Conservation (phyloP, 805 yeast species). For the Candida gorgasii region DNA sequence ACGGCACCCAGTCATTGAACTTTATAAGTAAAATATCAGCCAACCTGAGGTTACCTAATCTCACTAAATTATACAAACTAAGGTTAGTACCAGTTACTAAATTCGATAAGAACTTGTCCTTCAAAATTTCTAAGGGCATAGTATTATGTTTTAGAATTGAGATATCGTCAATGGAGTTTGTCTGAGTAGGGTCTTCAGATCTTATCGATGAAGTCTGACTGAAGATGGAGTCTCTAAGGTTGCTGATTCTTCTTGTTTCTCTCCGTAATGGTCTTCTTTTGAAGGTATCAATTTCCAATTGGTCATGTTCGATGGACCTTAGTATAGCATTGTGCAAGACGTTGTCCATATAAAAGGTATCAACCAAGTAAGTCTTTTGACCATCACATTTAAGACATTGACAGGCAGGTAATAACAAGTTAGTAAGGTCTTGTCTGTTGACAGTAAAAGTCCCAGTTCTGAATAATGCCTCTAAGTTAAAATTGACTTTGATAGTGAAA, state of each 20-base stretch:
- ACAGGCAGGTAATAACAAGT: conserved; percentile 13
- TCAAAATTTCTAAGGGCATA: conserved; percentile 27
- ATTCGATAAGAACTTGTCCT: conserved; percentile 28
- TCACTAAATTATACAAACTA: conserved; percentile 25
- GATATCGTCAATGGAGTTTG: conserved; percentile 13
- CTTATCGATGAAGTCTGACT: conserved; percentile 10
- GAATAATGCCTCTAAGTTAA: conserved; percentile 5
- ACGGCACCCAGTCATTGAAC: conserved; percentile 4
- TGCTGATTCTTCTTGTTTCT: conserved; percentile 3
- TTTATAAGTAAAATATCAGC: conserved; percentile 34
- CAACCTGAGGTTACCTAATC: conserved; percentile 36
- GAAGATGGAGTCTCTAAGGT: conserved; percentile 10
- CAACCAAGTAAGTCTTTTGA: neutral
- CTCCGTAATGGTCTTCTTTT: neutral
- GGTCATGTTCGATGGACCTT: conserved; percentile 14
- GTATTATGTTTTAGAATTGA: conserved; percentile 18
- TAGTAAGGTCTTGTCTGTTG: conserved; percentile 4
- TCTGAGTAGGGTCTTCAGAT: conserved; percentile 23
- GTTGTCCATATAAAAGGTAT: neutral
- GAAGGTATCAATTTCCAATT: neutral
- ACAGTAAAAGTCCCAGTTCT: conserved; percentile 11
- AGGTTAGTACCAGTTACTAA: conserved; percentile 27
- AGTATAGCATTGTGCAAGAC: conserved; percentile 12
- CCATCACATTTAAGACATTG: conserved; percentile 12
- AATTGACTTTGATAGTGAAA: conserved; percentile 29